These are phyloP conservation scores for Coelastrella sp. DNA, from an alignment of 139 green algal species.

Conservation along the genomic window DNA sequence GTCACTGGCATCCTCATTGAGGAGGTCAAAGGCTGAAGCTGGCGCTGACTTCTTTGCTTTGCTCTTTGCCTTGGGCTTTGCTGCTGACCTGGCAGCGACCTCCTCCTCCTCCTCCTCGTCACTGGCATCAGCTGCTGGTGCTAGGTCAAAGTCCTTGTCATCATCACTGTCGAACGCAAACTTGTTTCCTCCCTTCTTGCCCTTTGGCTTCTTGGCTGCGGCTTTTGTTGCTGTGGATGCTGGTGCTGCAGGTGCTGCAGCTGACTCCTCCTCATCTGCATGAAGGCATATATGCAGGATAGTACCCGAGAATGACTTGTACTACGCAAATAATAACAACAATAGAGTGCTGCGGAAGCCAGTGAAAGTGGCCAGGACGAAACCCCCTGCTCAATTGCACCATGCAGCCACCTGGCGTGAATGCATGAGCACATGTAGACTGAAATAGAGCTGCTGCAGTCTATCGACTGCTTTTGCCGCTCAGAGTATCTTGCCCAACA, in stretches of 20 bases:
- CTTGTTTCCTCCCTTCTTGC: constrained; percentile 71
- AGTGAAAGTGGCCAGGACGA: too few relatives aligned
- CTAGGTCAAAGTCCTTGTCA: constrained; percentile 36
- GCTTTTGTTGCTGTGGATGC: constrained; percentile 20
- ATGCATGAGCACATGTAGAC: too few relatives aligned
- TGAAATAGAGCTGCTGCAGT: neutral
- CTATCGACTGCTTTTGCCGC: too few relatives aligned
- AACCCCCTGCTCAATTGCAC: too few relatives aligned
- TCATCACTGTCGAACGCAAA: constrained; percentile 67
- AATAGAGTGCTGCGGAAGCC: too few relatives aligned
- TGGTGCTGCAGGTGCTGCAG: neutral
- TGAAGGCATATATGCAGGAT: too few relatives aligned
- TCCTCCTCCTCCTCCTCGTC: constrained; percentile 65
- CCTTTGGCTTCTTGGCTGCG: constrained; percentile 75
- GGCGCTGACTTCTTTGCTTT: constrained; percentile 44
- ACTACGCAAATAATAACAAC: too few relatives aligned
- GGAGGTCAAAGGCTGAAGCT: constrained; percentile 64
- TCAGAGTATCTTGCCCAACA: too few relatives aligned
- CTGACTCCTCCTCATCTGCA: neutral
- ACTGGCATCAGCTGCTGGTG: constrained; percentile 33
- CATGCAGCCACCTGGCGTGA: too few relatives aligned
- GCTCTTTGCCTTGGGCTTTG: constrained; percentile 55
- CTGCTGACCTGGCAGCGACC: constrained; percentile 62
- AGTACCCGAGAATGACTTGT: too few relatives aligned
- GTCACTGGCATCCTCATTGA: constrained; percentile 55